Evolutionary conservation across 2,329 filamentous ascomycete genomes (phyloP), one percentile per base, ranked within the genome.

Genomic region (Talaromyces sp.): DNA sequence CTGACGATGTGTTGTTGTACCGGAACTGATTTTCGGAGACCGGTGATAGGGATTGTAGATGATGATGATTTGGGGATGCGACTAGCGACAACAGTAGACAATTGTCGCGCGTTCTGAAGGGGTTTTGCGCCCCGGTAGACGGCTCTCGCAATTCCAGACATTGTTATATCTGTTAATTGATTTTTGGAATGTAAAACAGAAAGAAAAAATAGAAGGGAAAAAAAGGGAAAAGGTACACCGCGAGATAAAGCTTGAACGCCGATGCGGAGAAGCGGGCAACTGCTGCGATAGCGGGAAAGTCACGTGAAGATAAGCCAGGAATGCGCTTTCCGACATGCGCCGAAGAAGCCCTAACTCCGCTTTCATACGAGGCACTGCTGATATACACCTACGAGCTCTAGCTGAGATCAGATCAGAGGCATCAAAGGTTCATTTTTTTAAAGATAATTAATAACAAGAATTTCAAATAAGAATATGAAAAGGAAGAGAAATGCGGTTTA

Each of bases 251-350:
- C 53, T 63, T 49, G 49, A 45, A 58, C 58, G 64, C 63, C 54
- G 58, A 62, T 66, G 66, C 64, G 64, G 66, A 68, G 66, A 59
- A 31, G 64, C 66, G 66, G 66, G 66, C 64, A 68, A 66, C 64
- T 40, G 34, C 36, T 36, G 1, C 49, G 69, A 72, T 72, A 68
- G 59, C 76, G 75, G 76, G 47, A 77, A 78, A 78, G 69, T 78
- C 75, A 78, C 74, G 72, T 78, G 75, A 25, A 29, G 75, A 78
- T 78, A 78, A 58, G 29, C 5, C 51, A n/a, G 31, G 59, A 29
- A 54, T 54, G 47, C 15, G 58, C 67, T 68, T 64, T 34, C 67
- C 67, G 67, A 61, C n/a, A 22, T 22, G n/a, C n/a, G 29, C n/a
- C 51, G 51, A 19, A 56, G 49, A 67, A 67, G 54, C 63, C 62